Evolutionary conservation across 2,329 filamentous ascomycete species (phyloP).

Genomic region (Coniochaeta hoffmannii): DNA sequence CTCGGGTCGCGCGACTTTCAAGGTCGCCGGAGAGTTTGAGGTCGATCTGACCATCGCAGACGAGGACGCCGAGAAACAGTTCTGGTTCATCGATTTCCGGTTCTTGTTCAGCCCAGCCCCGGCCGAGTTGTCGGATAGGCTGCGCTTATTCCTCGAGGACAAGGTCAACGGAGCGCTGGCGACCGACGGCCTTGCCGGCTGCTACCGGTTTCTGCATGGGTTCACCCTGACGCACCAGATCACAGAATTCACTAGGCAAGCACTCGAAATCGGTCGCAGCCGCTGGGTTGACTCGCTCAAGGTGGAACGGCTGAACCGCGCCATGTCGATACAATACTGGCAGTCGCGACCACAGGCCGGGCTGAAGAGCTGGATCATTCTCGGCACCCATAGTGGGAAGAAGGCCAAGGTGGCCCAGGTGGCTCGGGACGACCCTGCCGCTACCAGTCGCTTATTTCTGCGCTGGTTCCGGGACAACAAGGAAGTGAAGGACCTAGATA

Average conservation of each 20-base stretch:
- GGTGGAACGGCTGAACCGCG: slow-evolving; percentile 73
- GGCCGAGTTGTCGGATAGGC: slow-evolving; percentile 48
- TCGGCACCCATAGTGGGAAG: slow-evolving; percentile 68
- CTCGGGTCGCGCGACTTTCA: slow-evolving; percentile 86
- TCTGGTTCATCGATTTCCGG: slow-evolving; percentile 90
- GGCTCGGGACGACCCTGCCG: slow-evolving; percentile 31
- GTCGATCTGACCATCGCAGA: slow-evolving; percentile 86
- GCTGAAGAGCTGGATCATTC: slow-evolving; percentile 82
- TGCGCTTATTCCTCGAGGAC: slow-evolving; percentile 60
- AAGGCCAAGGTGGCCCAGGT: slow-evolving; percentile 19
- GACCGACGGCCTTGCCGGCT: slow-evolving; percentile 65
- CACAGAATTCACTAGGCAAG: slow-evolving; percentile 72
- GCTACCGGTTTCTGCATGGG: slow-evolving; percentile 82
- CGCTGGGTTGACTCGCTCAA: slow-evolving; percentile 74
- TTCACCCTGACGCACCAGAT: slow-evolving; percentile 88
- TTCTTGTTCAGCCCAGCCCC: slow-evolving; percentile 71
- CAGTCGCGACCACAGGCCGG: slow-evolving; percentile 35
- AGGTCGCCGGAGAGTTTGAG: slow-evolving; percentile 78
- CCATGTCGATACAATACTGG: slow-evolving; percentile 90
- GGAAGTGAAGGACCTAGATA: slow-evolving; percentile 60
- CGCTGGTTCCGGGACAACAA: slow-evolving; percentile 83
- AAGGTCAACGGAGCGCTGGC: slow-evolving; percentile 66
- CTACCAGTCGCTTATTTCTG: slow-evolving; percentile 49
- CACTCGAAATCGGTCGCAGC: slow-evolving; percentile 56
- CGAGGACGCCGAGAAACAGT: slow-evolving; percentile 75